Percentiles rank a stretch among this genome's conserved stretches.
Evolutionary conservation across 805 yeast species (phyloP).

Genomic region (Priceomyces melissophilus): DNA sequence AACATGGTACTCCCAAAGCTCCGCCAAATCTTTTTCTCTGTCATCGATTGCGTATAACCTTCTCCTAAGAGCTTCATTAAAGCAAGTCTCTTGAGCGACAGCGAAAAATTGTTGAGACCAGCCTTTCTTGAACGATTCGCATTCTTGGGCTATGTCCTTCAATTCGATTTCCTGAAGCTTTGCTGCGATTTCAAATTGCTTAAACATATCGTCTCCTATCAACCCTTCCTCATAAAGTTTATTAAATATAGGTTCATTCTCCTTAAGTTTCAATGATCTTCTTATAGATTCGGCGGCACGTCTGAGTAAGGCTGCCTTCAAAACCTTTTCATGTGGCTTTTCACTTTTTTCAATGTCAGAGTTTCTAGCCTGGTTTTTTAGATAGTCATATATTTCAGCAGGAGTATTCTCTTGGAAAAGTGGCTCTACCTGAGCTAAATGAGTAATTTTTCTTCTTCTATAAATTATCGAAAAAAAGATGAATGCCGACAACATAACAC

Average conservation of each 20-base stretch:
- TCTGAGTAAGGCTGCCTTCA: slow-evolving; percentile 58
- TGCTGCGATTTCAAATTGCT: slow-evolving; percentile 72
- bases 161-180: slow-evolving; percentile 81
- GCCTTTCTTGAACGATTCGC: slow-evolving; percentile 67
- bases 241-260: slow-evolving; percentile 65
- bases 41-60: slow-evolving; percentile 51
- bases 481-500: slow-evolving; percentile 62
- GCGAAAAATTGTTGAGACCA: slow-evolving; percentile 80
- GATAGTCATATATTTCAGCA: slow-evolving; percentile 57
- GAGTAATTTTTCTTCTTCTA: slow-evolving; percentile 51
- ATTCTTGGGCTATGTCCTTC: slow-evolving; percentile 70
- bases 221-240: slow-evolving; percentile 81
- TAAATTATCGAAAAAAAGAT: slow-evolving; percentile 67
- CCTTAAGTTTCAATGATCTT: slow-evolving; percentile 78
- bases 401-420: slow-evolving; percentile 70
- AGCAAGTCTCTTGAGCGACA: slow-evolving; percentile 82
- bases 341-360: slow-evolving; percentile 34
- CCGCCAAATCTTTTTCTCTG: slow-evolving; percentile 29
- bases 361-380: slow-evolving; percentile 46
- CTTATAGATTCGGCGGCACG: slow-evolving; percentile 83
- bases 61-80: slow-evolving; percentile 86
- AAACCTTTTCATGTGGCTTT: slow-evolving; percentile 72
- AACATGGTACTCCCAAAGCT: slow-evolving; percentile 33
- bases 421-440: slow-evolving; percentile 60
- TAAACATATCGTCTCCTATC: slow-evolving; percentile 85